phyloP scores from a whole-genome alignment of 495 filamentous ascomycete species.

The Astrocystis sublimbata region DNA sequence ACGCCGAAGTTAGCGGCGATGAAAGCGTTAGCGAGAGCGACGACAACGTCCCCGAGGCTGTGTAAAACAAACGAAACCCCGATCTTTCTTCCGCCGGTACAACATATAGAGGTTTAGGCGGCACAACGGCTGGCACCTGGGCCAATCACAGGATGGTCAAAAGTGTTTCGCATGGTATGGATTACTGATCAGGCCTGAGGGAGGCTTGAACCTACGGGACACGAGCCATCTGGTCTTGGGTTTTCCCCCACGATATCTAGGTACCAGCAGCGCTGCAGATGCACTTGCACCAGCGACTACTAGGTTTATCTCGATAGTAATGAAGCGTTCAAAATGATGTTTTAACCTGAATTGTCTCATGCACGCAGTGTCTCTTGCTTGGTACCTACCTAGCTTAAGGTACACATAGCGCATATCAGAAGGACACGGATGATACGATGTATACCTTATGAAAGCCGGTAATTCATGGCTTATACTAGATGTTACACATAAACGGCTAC shows the following conservation, averaged over 20 bases:
- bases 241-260: background rate
- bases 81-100: background rate
- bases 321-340: background rate
- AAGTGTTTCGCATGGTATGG: slow-evolving; percentile 18
- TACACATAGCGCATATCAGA: no score
- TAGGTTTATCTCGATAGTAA: slow-evolving; percentile 6
- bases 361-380: no score
- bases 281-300: background rate
- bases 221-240: background rate
- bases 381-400: background rate
- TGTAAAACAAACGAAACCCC: slow-evolving; percentile 30
- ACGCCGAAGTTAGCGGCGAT: slow-evolving; percentile 93
- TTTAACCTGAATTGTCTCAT: background rate
- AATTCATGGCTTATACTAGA: background rate
- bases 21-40: slow-evolving; percentile 93
- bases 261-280: slow-evolving; percentile 1
- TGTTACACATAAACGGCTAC: no score
- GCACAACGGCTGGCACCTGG: background rate
- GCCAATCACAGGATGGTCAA: slow-evolving; percentile 10
- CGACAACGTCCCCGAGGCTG: slow-evolving; percentile 61
- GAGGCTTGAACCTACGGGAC: background rate
- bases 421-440: no score
- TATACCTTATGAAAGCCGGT: no score
- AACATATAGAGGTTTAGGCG: slow-evolving; percentile 12
- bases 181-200: slow-evolving; percentile 10